Base-by-base conservation (phyloP, 228 moss, liverwort and hornwort species). In the Sphagnum fallax region DNA sequence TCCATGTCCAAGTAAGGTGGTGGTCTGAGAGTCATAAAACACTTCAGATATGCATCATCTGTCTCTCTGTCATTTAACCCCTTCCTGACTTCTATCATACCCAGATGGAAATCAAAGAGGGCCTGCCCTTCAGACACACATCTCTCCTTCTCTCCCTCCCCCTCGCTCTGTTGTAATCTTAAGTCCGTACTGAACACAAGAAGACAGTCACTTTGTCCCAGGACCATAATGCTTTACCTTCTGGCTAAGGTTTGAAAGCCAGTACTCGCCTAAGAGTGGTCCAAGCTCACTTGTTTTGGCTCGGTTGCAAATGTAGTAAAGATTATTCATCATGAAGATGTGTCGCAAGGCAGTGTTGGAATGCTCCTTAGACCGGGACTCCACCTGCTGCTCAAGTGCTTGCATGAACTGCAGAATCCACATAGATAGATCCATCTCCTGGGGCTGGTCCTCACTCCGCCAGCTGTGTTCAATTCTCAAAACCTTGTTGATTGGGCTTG, bases 241-340 rank as follows among this genome's bases (percentile, higher is more conserved):
- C 64, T 81, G 81, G 66, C 80, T 81, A 65, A 79, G 75, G 62
- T 88, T 89, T n/a, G 80, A 88, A 67, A 90, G 80, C 81, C 94
- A 82, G 53, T 79, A 67, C 50, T 93, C 92, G 47, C 92, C 92
- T 70, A 98, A 52, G 48, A 90, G 69, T n/a, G 78, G 83, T 10
- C 82, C 81, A 7, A 98, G 71, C 55, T 84, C 68, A 72, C 90
- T 82, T 61, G 84, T 88, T 75, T 86, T 90, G 67, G 82, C 88
- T 60, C 93, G 88, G 52, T 78, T 81, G 50, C 86, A 65, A 65
- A 98, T 91, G 66, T 98, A 93, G 68, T 83, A 85, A 72, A 93
- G 74, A 63, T 92, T 93, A 64, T 98, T 98, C 87, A 98, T 90
- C 59, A 90, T 53, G 69, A 93, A 92, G 69, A 98, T 82, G 71